Percentiles rank a stretch among this genome's conserved stretches.
Evolutionary conservation across 2,329 filamentous ascomycete species (phyloP).

Genomic region (Fusarium marasasianum): DNA sequence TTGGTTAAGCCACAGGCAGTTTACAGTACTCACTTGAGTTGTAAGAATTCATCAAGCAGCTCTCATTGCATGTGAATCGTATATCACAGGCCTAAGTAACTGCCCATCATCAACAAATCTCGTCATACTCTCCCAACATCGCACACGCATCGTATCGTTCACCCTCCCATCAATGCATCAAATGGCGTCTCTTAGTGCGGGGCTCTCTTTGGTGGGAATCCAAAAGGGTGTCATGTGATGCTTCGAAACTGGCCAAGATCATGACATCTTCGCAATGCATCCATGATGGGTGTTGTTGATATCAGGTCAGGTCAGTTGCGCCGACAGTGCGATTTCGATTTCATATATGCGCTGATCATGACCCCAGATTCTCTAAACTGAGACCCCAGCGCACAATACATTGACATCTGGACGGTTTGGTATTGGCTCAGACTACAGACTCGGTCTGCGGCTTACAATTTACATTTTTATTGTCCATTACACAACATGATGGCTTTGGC

Average conservation of each 20-base stretch:
- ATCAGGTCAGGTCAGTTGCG: constrained; percentile 14
- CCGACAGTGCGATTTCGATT: constrained; percentile 23
- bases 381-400: background rate
- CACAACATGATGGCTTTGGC: constrained; percentile 21
- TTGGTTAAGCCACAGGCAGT: background rate
- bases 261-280: constrained; percentile 29
- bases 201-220: constrained; percentile 15
- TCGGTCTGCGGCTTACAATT: constrained; percentile 21
- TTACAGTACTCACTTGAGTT: background rate
- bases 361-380: background rate
- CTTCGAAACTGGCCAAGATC: constrained; percentile 26
- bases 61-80: constrained; percentile 13
- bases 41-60: background rate
- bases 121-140: constrained; percentile 18
- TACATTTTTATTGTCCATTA: background rate
- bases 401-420: constrained; percentile 12
- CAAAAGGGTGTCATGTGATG: constrained; percentile 26
- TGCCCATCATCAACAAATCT: constrained; percentile 13
- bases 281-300: constrained; percentile 24
- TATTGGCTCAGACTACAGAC: constrained; percentile 27
- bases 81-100: constrained; percentile 8
- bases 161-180: constrained; percentile 8
- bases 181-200: constrained; percentile 28
- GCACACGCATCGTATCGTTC: constrained; percentile 3
- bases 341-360: background rate